Evolutionary conservation across 2,329 filamentous ascomycete species (phyloP), one percentile per base, ranked within the genome.

Genomic region (Diaporthe velutina): DNA sequence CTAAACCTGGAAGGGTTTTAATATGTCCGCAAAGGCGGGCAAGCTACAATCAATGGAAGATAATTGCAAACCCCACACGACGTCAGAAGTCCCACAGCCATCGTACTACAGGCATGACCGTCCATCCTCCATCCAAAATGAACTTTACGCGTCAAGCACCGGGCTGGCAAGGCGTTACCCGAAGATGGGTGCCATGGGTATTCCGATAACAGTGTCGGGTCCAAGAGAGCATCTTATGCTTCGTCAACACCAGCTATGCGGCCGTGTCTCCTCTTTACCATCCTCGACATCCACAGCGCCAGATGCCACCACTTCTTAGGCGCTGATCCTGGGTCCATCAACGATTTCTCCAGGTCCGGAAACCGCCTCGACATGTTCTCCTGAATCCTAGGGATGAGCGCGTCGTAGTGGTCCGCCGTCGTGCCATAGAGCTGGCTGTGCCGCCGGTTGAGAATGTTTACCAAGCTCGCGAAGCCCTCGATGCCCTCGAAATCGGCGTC

Each of bases 261-360:
- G 8, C 67, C 54, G 30, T 76, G 72, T 17, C 74, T 70, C 45
- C 48, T 76, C 30, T 72, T 76, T 8, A 72, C 67, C 35, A 74
- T 48, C 45, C 48, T 76, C 12, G 74, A 66, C 72, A 76, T 74
- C 72, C 67, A 76, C n/a, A 71, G 28, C 13, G 67, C 67, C 17
- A 76, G 25, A 25, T 76, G 72, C 72, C 74, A 64, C 61, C 68
- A 52, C 52, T 76, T 76, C 38, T 61, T 74, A 8, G 70, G 74
- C 22, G 55, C 22, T 13, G 67, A 42, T 0, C 38, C 61, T 2
- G 61, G 45, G n/a, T 74, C 74, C 38, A 54, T 25, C n/a, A 70
- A 40, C n/a, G 72, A 71, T 22, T 42, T 71, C 38, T 74, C 73
- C 35, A 72, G 22, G 25, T 76, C 74, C 4, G 74, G 74, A n/a